A percentile compares a stretch with the other conserved stretches of the same genome.
Conservation (phyloP, 441 rosid species). For the Omphalea diandra region DNA sequence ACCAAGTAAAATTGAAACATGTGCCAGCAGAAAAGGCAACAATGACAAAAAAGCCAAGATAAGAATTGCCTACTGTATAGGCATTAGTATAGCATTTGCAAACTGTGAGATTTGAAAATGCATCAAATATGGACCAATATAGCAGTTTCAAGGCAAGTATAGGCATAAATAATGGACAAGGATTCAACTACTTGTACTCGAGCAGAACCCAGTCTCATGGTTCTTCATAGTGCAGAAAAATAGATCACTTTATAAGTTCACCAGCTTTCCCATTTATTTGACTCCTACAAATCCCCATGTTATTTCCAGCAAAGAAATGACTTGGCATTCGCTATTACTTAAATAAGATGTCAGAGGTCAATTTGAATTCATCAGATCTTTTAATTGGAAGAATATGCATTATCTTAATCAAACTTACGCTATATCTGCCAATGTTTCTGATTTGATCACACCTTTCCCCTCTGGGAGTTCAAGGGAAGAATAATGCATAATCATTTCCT, state of each 20-base stretch:
- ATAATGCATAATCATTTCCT: conserved; percentile 77
- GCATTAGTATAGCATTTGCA: background rate
- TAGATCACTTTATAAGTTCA: background rate
- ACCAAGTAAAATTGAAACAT: background rate
- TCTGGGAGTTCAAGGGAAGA: conserved; percentile 78
- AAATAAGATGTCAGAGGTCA: background rate
- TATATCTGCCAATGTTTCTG: conserved; percentile 64
- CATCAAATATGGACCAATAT: no score
- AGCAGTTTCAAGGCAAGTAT: background rate
- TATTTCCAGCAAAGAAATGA: background rate
- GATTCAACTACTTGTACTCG: background rate
- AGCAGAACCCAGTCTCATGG: background rate
- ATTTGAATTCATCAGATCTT: background rate
- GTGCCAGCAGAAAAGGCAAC: no score
- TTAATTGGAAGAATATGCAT: background rate
- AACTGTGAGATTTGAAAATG: background rate
- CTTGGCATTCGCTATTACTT: background rate
- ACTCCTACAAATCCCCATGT: background rate
- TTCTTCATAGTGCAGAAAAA: background rate
- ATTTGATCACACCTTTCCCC: conserved; percentile 72
- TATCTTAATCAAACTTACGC: conserved; percentile 45
- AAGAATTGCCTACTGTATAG: background rate
- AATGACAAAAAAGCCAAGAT: background rate
- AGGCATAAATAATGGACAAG: background rate
- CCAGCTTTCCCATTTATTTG: background rate